Percentiles rank a stretch among this genome's conserved stretches.
These are phyloP conservation scores for Lipomyces lipofer DNA, from an alignment of 805 yeast species.

Conservation along the genomic window DNA sequence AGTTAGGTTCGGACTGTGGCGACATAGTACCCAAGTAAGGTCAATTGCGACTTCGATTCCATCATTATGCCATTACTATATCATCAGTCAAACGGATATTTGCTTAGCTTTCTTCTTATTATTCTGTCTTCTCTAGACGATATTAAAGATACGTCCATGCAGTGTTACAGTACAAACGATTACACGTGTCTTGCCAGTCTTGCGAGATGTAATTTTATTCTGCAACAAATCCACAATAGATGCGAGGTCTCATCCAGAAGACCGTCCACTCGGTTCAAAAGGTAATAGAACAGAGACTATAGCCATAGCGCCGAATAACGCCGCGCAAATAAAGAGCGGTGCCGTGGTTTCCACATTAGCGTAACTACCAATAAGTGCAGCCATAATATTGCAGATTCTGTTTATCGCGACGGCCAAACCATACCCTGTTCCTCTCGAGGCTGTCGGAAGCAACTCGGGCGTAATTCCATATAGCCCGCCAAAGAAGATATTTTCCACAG, in stretches of 20 bases:
- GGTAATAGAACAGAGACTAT: conserved; percentile 50
- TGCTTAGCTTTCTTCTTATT: too few relatives aligned
- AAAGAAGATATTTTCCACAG: conserved; percentile 37
- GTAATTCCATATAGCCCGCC: conserved; percentile 53
- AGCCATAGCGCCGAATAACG: conserved; percentile 48
- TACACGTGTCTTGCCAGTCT: too few relatives aligned
- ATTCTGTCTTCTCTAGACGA: too few relatives aligned
- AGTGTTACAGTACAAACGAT: too few relatives aligned
- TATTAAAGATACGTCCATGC: too few relatives aligned
- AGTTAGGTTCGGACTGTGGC: too few relatives aligned
- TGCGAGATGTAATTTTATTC: too few relatives aligned
- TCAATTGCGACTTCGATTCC: too few relatives aligned
- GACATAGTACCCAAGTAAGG: too few relatives aligned
- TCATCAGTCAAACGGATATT: too few relatives aligned
- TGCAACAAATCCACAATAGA: too few relatives aligned
- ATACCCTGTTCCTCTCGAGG: conserved; percentile 47
- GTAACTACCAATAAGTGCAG: conserved; percentile 51
- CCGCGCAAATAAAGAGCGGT: conserved; percentile 51
- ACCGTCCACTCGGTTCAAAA: conserved; percentile 46
- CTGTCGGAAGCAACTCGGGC: conserved; percentile 48
- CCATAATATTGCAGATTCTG: conserved; percentile 49
- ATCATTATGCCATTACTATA: too few relatives aligned
- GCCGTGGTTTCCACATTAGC: conserved; percentile 51
- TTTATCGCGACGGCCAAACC: conserved; percentile 52
- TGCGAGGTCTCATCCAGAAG: conserved; percentile 20